Evolutionary conservation across 257 asterid genomes (phyloP).

Genomic region (Petrea volubilis): DNA sequence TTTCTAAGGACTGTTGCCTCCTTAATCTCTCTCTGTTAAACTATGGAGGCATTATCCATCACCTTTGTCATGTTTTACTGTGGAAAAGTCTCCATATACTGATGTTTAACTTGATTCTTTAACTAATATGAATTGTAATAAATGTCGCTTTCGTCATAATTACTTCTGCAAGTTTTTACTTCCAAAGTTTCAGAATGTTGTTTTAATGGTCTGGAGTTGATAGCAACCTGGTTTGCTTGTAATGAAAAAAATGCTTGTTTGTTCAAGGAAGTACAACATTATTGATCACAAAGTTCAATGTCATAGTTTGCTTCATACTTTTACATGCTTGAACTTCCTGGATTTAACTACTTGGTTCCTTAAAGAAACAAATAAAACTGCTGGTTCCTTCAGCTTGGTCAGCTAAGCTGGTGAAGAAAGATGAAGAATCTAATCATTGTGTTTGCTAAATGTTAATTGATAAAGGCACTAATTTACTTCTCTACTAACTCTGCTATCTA

Average conservation of each 20-base stretch:
- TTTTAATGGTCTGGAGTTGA: conserved; percentile 18
- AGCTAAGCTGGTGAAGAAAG: too few relatives aligned
- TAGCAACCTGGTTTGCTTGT: conserved; percentile 26
- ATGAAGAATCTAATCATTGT: too few relatives aligned
- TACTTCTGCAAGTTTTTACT: conserved; percentile 1
- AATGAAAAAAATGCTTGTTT: conserved; percentile 20
- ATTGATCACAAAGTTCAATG: not conserved
- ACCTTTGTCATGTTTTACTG: not conserved
- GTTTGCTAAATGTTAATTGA: too few relatives aligned
- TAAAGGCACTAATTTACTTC: too few relatives aligned
- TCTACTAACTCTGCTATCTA: too few relatives aligned
- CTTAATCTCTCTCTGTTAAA: not conserved
- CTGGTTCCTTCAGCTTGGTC: too few relatives aligned
- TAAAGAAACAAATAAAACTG: too few relatives aligned
- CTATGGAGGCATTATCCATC: not conserved
- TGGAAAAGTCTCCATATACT: not conserved
- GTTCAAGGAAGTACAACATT: conserved; percentile 17
- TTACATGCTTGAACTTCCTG: conserved; percentile 10
- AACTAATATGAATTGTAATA: not conserved
- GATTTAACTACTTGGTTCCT: too few relatives aligned
- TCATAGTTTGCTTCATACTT: not conserved
- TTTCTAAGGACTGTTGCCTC: not conserved
- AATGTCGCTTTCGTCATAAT: conserved; percentile 12
- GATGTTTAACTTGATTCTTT: not conserved
- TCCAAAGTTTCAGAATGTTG: conserved; percentile 3